Conservation (phyloP, 768 basidiomycete species). For the Suillus decipiens region DNA sequence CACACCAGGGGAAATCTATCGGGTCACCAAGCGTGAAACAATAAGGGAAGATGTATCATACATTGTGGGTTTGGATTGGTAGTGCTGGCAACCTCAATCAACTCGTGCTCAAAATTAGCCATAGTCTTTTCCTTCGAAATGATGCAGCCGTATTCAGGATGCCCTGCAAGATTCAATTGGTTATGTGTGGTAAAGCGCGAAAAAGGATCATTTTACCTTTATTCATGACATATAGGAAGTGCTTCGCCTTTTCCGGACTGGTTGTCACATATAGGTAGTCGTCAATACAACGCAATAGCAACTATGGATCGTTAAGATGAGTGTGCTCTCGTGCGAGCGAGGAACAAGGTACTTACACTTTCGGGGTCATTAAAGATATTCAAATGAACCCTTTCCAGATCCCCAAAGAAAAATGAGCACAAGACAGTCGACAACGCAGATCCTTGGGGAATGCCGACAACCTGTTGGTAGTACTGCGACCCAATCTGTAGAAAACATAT, state of each 20-base stretch:
- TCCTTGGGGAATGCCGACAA: conserved; percentile 94
- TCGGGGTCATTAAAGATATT: conserved; percentile 55
- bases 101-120: conserved; percentile 76
- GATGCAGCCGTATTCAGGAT: conserved; percentile 93
- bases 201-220: conserved; percentile 44
- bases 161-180: conserved; percentile 47
- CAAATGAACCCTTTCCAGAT: conserved; percentile 66
- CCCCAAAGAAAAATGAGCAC: conserved; percentile 94
- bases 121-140: conserved; percentile 91
- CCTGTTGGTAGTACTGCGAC: conserved; percentile 77
- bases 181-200: neutral
- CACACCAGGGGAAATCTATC: conserved; percentile 93
- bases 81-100: conserved; percentile 51
- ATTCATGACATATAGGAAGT: conserved; percentile 77
- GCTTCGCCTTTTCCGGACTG: conserved; percentile 52
- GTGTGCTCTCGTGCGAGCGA: neutral
- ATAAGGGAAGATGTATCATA: conserved; percentile 18
- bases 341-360: conserved; percentile 53
- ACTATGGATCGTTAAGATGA: conserved; percentile 38
- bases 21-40: neutral
- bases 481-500: conserved; percentile 61
- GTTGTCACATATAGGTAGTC: conserved; percentile 92
- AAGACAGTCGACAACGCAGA: conserved; percentile 93
- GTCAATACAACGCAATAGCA: conserved; percentile 86
- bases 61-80: conserved; percentile 47